Percentiles rank a stretch among this genome's conserved stretches.
phyloP scores from a whole-genome alignment of 1,139 yeast species.

The Candida glucosophila region DNA sequence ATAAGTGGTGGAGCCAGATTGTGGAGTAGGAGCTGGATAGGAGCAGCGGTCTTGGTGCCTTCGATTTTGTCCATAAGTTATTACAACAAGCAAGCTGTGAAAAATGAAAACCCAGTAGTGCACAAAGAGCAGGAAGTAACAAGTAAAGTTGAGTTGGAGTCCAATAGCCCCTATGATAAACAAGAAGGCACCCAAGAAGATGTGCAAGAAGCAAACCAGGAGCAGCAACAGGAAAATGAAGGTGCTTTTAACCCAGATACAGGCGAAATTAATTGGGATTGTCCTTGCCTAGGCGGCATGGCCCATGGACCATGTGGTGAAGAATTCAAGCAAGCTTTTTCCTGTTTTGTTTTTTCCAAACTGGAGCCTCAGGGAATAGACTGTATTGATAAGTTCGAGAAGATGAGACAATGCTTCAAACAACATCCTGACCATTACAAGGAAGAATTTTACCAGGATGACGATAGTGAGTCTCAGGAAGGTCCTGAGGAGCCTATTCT shows the following conservation, averaged over 20 bases:
- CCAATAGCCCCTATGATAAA: constrained; percentile 5
- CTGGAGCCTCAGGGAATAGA: constrained; percentile 97
- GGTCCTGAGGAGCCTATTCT: constrained; percentile 8
- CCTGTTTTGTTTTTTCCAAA: constrained; percentile 92
- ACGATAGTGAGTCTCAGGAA: constrained; percentile 11
- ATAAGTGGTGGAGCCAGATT: too few relatives aligned
- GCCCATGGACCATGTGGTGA: constrained; percentile 98
- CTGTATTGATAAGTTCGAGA: constrained; percentile 85
- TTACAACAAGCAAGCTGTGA: constrained; percentile 5
- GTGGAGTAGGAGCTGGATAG: too few relatives aligned
- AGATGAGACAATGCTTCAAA: constrained; percentile 94
- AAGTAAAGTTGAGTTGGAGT: constrained; percentile 4
- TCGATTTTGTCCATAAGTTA: not conserved
- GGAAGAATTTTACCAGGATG: constrained; percentile 81
- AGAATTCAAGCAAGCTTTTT: constrained; percentile 91
- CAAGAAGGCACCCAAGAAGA: constrained; percentile 3
- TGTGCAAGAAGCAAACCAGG: constrained; percentile 9
- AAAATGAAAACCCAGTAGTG: constrained; percentile 6
- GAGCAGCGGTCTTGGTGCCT: too few relatives aligned
- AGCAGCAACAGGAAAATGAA: constrained; percentile 16
- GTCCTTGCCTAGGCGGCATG: constrained; percentile 99
- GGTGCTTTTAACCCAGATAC: constrained; percentile 87
- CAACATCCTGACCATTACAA: constrained; percentile 89
- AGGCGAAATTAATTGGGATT: constrained; percentile 99
- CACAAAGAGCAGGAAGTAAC: constrained; percentile 6